Base-by-base conservation (phyloP, 257 asterid genomes). In the Thymus quinquecostatus region DNA sequence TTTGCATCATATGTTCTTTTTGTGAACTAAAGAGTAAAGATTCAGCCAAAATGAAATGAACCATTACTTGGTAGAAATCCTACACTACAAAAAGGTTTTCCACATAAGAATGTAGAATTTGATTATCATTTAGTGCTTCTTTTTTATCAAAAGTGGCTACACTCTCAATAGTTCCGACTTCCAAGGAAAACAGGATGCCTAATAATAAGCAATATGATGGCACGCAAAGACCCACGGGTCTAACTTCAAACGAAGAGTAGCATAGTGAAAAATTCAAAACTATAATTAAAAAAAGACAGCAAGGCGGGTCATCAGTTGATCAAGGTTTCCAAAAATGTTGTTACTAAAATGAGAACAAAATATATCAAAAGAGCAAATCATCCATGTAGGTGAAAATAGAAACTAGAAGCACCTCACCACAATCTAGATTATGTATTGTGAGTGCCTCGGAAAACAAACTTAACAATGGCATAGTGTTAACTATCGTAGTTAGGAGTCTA, bases 371-470 rank as follows among this genome's bases (percentile, higher is more conserved):
- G 12, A 36, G 43, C 34, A 68, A 40, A 49, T 60, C 50, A 64
- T 63, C 44, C 50, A 43, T 33, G 54, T 53, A 2, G 41, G 2
- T 36, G 41, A 7, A 36, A 36, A 36, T 36, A 61, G 75, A 67
- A 45, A 72, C 54, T 53, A 59, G 50, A 30, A 67, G 49, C 67
- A 13, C 59, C 65, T 40, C 55, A 48, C 30, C 29, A 66, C 8
- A 66, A 50, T 60, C 41, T 40, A 60, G 67, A 43, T 47, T 69
- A 59, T 38, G 30, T 2, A 38, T 45, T 8, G 21, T 56, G 65
- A 70, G 53, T 34, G 43, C 33, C 64, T 70, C 63, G 74, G 74
- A 74, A 53, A 55, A 72, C 66, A 56, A 60, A 70, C 74, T 70
- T 58, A 66, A 60, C 74, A 28, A 57, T 64, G 12, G 65, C 10